phyloP scores from a whole-genome alignment of 768 basidiomycete species.

The Lyophyllum shimeji region DNA sequence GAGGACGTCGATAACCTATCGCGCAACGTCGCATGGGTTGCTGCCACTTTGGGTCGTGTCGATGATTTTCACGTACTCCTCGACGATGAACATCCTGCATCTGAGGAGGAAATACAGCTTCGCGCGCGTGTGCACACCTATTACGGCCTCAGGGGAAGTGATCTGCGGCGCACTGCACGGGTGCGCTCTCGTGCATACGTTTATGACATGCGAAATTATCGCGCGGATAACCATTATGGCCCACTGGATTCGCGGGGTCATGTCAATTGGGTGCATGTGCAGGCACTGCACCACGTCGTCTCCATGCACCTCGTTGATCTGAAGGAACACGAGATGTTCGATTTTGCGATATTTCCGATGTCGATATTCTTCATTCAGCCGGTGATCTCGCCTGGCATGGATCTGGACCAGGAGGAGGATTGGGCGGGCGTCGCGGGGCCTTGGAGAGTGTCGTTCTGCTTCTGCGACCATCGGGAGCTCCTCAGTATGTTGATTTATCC shows the following conservation, averaged over 20 bases:
- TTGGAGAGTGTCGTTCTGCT: conserved; percentile 68
- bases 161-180: conserved; percentile 31
- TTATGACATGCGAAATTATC: conserved; percentile 63
- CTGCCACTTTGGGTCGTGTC: conserved; percentile 29
- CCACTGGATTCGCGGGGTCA: conserved; percentile 49
- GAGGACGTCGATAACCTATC: conserved; percentile 34
- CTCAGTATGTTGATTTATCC: conserved; percentile 44
- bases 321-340: conserved; percentile 29
- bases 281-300: conserved; percentile 54
- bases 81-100: conserved; percentile 27
- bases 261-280: conserved; percentile 64
- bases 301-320: conserved; percentile 50
- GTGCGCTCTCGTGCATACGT: conserved; percentile 52
- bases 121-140: conserved; percentile 52
- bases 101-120: conserved; percentile 43
- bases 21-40: conserved; percentile 52
- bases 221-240: conserved; percentile 48
- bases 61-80: conserved; percentile 39
- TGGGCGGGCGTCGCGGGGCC: conserved; percentile 60
- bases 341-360: conserved; percentile 43
- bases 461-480: conserved; percentile 67
- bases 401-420: conserved; percentile 39
- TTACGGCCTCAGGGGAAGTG: conserved; percentile 52
- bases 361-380: conserved; percentile 56
- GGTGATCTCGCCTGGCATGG: conserved; percentile 36